Base-by-base conservation (phyloP, 345 rosid genomes). In the Adansonia digitata region DNA sequence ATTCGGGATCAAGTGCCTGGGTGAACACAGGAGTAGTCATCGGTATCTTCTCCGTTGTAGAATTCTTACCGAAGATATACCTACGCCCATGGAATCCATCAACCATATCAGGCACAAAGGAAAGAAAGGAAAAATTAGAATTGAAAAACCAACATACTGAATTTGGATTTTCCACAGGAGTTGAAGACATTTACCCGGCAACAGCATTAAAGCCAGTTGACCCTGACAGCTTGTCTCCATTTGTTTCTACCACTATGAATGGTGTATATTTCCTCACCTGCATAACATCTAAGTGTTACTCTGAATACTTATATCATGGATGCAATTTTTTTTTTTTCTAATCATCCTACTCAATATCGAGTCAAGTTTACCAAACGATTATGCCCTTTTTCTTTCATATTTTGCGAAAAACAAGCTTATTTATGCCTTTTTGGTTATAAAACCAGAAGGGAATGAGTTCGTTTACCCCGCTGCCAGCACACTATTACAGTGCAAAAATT, bases 181-280 rank as follows among this genome's bases (percentile, higher is more conserved):
- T 46, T 9, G 11, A 46, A 46, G 0, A 18, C 56, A 46, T 42
- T 69, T 27, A 48, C 56, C 42, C 72, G 27, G 72, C 72, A 46
- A 68, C 72, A 68, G 6, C 24, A 68, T 68, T 68, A 29, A 68
- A 68, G 39, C 72, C 40, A 68, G 22, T 65, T 13, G 71, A 65
- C 18, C 94, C 93, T 37, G 92, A 82, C 43, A 92, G 87, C 79
- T 88, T 88, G 77, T 92, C 95, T 69, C 93, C 98, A 7, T 75
- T 73, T 48, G 95, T 88, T 85, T 94, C 97, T 64, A 89, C 97
- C 49, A 92, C 95, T 7, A 86, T 73, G 76, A 91, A 94, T 0
- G 94, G 90, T 34, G 69, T 73, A 2, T 92, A 91, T 74, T 64
- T 86, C 69, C 97, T 88, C 6, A 92, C 93, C 97, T 94, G 87